A percentile compares a stretch with the other conserved stretches of the same genome.
Evolutionary conservation across 768 basidiomycete species (phyloP).

Genomic region (Lactarius tabidus): DNA sequence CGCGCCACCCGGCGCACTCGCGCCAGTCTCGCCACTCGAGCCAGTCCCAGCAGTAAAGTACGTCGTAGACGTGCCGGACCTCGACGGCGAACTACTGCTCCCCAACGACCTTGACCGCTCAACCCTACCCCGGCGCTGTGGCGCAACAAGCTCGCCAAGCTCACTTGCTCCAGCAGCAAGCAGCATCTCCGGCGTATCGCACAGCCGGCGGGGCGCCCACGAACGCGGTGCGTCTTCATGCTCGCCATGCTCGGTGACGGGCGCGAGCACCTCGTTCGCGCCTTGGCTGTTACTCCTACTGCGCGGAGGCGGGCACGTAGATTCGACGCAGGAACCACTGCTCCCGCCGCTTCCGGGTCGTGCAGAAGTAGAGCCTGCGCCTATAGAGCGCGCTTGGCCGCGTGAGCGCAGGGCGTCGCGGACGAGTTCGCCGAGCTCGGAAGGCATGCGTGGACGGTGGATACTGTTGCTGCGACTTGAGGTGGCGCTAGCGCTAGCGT

Average conservation of each 20-base stretch:
- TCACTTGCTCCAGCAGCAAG: not conserved
- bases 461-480: slow-evolving; percentile 23
- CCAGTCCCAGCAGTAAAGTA: slow-evolving; percentile 6
- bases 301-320: slow-evolving; percentile 5
- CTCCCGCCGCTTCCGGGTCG: slow-evolving; percentile 10
- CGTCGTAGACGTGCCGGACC: slow-evolving; percentile 2
- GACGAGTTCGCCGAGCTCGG: slow-evolving; percentile 24
- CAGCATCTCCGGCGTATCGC: slow-evolving; percentile 1
- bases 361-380: not conserved
- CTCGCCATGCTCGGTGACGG: slow-evolving; percentile 24
- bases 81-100: slow-evolving; percentile 1
- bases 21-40: slow-evolving; percentile 2
- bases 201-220: not conserved
- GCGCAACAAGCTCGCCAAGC: slow-evolving; percentile 11
- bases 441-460: slow-evolving; percentile 8
- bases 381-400: slow-evolving; percentile 6
- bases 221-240: not conserved
- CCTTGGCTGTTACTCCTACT: slow-evolving; percentile 22
- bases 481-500: slow-evolving; percentile 15
- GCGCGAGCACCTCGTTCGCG: slow-evolving; percentile 17
- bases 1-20: not conserved
- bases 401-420: slow-evolving; percentile 13
- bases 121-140: not conserved
- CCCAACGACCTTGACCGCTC: slow-evolving; percentile 13
- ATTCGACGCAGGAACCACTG: not conserved